Evolutionary conservation across 495 filamentous ascomycete genomes (phyloP).

Genomic region (Thozetella sp.): DNA sequence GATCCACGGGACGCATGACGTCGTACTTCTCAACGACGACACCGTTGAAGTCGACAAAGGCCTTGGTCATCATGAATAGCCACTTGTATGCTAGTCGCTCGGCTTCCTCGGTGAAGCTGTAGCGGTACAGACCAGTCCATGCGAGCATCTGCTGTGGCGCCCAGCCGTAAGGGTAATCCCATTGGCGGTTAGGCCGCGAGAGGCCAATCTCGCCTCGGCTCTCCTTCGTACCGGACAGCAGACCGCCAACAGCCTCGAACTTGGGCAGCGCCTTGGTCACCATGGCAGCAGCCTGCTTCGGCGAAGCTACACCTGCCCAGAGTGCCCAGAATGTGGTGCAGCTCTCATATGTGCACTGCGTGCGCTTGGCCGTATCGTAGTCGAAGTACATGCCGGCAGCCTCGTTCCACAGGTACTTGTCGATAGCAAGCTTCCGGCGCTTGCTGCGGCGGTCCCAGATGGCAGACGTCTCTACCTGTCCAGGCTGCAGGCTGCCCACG

Average conservation of each 20-base stretch:
- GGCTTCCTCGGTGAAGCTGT: slow-evolving; percentile 87
- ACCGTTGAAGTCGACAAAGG: slow-evolving; percentile 96
- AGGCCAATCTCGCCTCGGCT: slow-evolving; percentile 79
- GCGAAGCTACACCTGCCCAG: slow-evolving; percentile 86
- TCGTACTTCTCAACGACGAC: slow-evolving; percentile 99
- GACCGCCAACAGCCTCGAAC: slow-evolving; percentile 83
- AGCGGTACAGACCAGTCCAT: slow-evolving; percentile 88
- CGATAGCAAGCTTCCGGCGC: slow-evolving; percentile 75
- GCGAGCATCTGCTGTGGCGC: slow-evolving; percentile 98
- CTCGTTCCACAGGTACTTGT: slow-evolving; percentile 90
- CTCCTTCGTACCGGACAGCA: slow-evolving; percentile 86
- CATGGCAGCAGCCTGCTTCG: slow-evolving; percentile 75
- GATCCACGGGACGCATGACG: slow-evolving; percentile 84
- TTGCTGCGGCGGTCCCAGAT: slow-evolving; percentile 86
- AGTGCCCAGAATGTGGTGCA: slow-evolving; percentile 96
- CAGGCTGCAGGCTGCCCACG: slow-evolving; percentile 53
- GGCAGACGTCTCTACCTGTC: slow-evolving; percentile 75
- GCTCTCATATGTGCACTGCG: slow-evolving; percentile 79
- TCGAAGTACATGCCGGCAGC: slow-evolving; percentile 95
- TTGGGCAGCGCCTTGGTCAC: slow-evolving; percentile 77
- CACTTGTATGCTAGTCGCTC: slow-evolving; percentile 90
- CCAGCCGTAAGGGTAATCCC: slow-evolving; percentile 99
- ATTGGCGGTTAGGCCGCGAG: slow-evolving; percentile 90
- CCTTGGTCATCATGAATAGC: slow-evolving; percentile 96
- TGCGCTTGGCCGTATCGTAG: slow-evolving; percentile 81